Base-by-base conservation (phyloP, 2,329 filamentous ascomycete genomes). In the Arachnopeziza araneosa region DNA sequence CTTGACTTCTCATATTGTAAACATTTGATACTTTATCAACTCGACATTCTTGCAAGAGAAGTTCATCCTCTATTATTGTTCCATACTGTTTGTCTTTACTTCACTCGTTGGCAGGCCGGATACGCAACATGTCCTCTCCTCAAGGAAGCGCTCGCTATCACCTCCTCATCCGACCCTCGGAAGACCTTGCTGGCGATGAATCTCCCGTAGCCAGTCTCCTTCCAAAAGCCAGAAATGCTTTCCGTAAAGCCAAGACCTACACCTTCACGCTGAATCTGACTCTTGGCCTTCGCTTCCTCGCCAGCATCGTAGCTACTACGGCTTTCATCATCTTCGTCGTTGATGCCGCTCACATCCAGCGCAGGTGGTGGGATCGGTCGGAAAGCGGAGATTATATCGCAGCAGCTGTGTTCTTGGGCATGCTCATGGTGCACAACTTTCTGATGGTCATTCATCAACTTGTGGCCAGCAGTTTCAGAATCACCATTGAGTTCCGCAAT, bases 321-420 rank as follows among this genome's bases (percentile, higher is more conserved):
- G 50, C 58, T 10, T 50, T 56, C 36, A 49, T 57, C 30, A 21
- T 60, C 26, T 50, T 50, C 50, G 32, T 60, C 54, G 24, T 53
- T n/a, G 19, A 54, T 14, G 22, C 22, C 3, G 36, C 17, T 14
- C 36, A 44, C 17, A 17, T 44, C 12, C 12, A 12, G 12, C 36
- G 36, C 8, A 21, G 3, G 3, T 52, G 50, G 50, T 19, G 57
- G 57, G 17, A 7, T 4, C 36, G 36, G 17, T 8, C 3, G 4
- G 12, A 44, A 14, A 19, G 21, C 10, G 23, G 9, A 19, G 32
- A 23, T 9, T 60, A 56, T 50, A 57, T 60, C 24, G 58, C 58
- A 49, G 24, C 54, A 8, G 53, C 50, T 23, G 51, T 59, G 10
- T 49, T 59, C 24, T 26, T 58, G 19, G 24, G 52, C n/a, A 10